phyloP scores from a whole-genome alignment of 768 basidiomycete species.

The Amyloporia xantha region DNA sequence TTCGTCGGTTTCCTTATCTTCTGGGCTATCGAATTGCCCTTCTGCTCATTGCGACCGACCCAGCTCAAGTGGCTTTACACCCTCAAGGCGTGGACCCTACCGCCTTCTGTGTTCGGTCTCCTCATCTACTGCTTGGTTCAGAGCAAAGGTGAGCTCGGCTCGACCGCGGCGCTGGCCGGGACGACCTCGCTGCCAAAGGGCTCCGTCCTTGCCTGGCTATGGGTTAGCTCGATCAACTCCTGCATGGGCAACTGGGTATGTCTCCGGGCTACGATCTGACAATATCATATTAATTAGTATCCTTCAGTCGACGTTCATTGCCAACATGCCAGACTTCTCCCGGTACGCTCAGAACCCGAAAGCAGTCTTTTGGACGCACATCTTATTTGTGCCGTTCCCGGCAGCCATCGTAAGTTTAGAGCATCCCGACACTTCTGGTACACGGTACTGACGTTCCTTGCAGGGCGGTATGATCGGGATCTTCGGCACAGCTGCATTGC shows the following conservation, averaged over 20 bases:
- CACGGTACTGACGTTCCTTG: neutral
- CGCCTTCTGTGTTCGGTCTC: constrained; percentile 12
- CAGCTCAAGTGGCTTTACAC: constrained; percentile 13
- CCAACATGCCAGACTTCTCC: constrained; percentile 16
- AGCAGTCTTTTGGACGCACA: constrained; percentile 14
- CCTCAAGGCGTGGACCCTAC: constrained; percentile 14
- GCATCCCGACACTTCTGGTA: too few relatives aligned
- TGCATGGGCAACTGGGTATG: constrained; percentile 17
- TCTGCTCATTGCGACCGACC: constrained; percentile 14
- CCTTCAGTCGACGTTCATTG: constrained; percentile 14
- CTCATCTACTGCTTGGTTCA: constrained; percentile 16
- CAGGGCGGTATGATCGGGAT: constrained; percentile 17
- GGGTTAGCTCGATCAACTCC: constrained; percentile 14
- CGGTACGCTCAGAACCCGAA: constrained; percentile 12
- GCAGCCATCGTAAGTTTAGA: constrained; percentile 12
- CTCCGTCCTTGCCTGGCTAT: constrained; percentile 10
- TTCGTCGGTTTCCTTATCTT: constrained; percentile 15
- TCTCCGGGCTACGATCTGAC: neutral
- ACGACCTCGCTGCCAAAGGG: constrained; percentile 7
- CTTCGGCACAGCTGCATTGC: constrained; percentile 13
- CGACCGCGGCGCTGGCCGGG: constrained; percentile 3
- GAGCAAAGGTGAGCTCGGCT: constrained; percentile 10
- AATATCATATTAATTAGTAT: neutral
- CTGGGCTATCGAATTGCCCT: constrained; percentile 14
- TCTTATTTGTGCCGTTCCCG: constrained; percentile 16